Base-by-base conservation (phyloP, 2,329 filamentous ascomycete species). In the Trichoderma koningii region DNA sequence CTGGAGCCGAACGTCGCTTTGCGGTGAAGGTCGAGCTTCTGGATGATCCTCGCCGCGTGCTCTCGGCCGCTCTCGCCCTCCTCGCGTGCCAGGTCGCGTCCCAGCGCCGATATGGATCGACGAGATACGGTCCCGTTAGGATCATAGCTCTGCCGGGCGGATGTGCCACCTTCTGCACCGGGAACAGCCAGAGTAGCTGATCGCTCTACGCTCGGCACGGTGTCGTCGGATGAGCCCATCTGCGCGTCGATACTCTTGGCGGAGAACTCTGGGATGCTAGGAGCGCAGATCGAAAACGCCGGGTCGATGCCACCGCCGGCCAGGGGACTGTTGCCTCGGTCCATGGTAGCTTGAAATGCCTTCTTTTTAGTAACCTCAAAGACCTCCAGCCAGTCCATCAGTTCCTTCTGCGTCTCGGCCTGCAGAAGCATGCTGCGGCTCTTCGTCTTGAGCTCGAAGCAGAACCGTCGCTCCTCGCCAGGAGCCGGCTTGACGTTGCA, bases 391-490 rank as follows among this genome's bases (percentile, higher is more conserved):
- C 95, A 99, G 71, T 96, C 91, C 66, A 91, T 93, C n/a, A 99
- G 84, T 74, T 98, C 92, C 56, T 81, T 82, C 75, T 99, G 95
- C 0, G 92, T 97, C 75, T 99, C 95, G 5, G 94, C 91, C 78
- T 99, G 95, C 3, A 99, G 82, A 66, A 97, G 81, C 68, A 97
- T 88, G 56, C 89, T 95, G 68, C 91, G 91, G 72, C 92, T 96
- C 77, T 97, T 99, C 2, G 95, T 99, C 81, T 98, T 99, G 72
- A 99, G 90, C 77, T 99, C 95, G 72, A 99, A 97, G 75, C 95
- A 98, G 77, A 98, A 99, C 17, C 95, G 87, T 45, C 95, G 87
- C 73, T 99, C 95, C 77, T 99, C 95, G 70, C 92, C 89, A 59
- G 96, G 90, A 0, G 93, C 93, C 19, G 93, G 93, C 71, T 94